A percentile compares a stretch with the other conserved stretches of the same genome.
Conservation (phyloP, 2,329 filamentous ascomycete species). For the Shiraia sp. region DNA sequence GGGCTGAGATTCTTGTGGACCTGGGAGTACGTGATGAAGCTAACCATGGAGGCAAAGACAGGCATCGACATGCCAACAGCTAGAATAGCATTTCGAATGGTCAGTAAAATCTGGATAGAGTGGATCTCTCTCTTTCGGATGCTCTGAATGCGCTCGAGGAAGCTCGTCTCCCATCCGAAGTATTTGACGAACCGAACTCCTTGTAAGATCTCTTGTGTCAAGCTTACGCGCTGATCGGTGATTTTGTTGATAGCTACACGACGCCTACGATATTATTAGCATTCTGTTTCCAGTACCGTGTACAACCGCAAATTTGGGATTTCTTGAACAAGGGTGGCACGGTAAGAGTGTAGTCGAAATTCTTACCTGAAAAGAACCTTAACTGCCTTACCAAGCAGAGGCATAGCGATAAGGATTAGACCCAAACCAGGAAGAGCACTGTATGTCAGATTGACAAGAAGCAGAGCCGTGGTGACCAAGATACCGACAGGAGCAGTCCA, state of each 20-base stretch:
- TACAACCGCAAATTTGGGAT: too few relatives aligned
- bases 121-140: constrained; percentile 78
- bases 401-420: constrained; percentile 76
- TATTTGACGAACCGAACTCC: constrained; percentile 95
- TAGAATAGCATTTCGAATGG: constrained; percentile 83
- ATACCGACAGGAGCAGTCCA: constrained; percentile 86
- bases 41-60: constrained; percentile 91
- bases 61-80: constrained; percentile 84
- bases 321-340: too few relatives aligned
- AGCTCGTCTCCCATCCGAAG: constrained; percentile 92
- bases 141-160: constrained; percentile 73
- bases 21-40: constrained; percentile 80
- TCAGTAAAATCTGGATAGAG: constrained; percentile 80
- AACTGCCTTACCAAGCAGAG: constrained; percentile 76
- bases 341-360: neutral
- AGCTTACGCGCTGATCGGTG: constrained; percentile 86
- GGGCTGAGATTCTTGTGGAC: constrained; percentile 70
- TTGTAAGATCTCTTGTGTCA: constrained; percentile 90
- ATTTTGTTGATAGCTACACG: constrained; percentile 80
- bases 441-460: constrained; percentile 86
- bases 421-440: constrained; percentile 88
- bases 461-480: constrained; percentile 75
- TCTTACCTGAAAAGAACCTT: constrained; percentile 75
- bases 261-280: too few relatives aligned
- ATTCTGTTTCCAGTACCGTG: too few relatives aligned